Evolutionary conservation across 139 green algal genomes (phyloP), one percentile per base, ranked within the genome.

Genomic region (Zygnema circumcarinatum): DNA sequence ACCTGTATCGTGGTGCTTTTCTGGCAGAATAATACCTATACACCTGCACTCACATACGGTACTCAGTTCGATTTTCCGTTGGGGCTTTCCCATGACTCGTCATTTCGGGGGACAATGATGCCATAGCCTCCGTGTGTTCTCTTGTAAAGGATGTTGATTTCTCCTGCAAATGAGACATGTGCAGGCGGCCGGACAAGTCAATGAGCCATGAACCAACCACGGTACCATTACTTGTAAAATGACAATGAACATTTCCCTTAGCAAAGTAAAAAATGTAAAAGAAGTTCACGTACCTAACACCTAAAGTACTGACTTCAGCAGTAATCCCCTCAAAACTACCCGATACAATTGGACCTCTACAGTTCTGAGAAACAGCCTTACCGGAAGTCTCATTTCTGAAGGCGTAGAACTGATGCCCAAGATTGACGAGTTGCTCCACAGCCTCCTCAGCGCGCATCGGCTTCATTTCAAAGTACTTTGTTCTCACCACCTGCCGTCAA

Each of bases 351-450:
- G n/a, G n/a, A n/a, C n/a, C n/a, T n/a, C n/a, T n/a, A n/a, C n/a
- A n/a, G n/a, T n/a, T n/a, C n/a, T n/a, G n/a, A n/a, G n/a, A 41
- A 41, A 41, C 3, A 62, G 7, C 16, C 69, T 7, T 78, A 78
- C 69, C 69, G 7, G 35, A 52, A 39, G 11, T 11, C 16, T 39
- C 56, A 56, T 92, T 89, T 22, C 88, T 76, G 87, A 92, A 92
- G 42, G 91, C 88, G n/a, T 90, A 92, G 87, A 92, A 92, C 74
- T 92, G 79, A 29, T 92, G 89, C 38, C 62, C 89, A 68, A 92
- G 52, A 42, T 90, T 90, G 41, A 86, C 52, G 0, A 92, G 42
- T 25, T 81, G 41, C 39, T 92, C 87, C 67, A 92, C 21, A 7
- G 89, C 89, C 42, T 92, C 81, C 40, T 92, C 35, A 7, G 74